Percentiles rank a stretch among this genome's conserved stretches.
Evolutionary conservation across 1,284 basidiomycete genomes (phyloP).

Genomic region (Cutaneotrichosporon sp.): DNA sequence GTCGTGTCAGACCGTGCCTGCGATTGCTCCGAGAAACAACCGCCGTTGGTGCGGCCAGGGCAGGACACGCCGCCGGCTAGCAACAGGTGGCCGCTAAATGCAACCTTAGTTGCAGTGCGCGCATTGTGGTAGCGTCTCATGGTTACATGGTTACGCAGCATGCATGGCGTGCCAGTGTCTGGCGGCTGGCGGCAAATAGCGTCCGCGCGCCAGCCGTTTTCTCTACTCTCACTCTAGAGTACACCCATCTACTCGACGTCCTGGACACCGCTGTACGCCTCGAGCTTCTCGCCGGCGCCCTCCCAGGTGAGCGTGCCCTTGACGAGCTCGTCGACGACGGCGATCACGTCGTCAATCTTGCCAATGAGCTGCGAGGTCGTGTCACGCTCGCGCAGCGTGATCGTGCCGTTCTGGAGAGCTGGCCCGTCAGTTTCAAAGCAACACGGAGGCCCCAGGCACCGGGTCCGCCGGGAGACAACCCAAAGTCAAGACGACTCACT

Average conservation of each 20-base stretch:
- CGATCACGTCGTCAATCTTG: slow-evolving; percentile 85
- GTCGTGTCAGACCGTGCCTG: no score
- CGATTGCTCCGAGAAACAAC: no score
- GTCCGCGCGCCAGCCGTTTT: no score
- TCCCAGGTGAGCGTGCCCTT: slow-evolving; percentile 74
- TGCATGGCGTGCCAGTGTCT: no score
- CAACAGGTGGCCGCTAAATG: no score
- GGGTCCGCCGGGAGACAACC: background rate
- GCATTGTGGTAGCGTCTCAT: no score
- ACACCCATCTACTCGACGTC: slow-evolving; percentile 61
- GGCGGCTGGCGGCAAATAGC: no score
- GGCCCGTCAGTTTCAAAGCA: slow-evolving; percentile 2
- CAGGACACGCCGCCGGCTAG: no score
- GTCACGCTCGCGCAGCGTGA: slow-evolving; percentile 92
- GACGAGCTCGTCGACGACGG: slow-evolving; percentile 73
- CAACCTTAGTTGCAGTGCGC: no score
- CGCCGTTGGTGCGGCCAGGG: no score
- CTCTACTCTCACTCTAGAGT: no score
- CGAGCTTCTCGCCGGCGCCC: slow-evolving; percentile 70
- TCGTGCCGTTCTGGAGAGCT: slow-evolving; percentile 83
- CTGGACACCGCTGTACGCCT: slow-evolving; percentile 87
- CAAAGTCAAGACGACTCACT: slow-evolving; percentile 62
- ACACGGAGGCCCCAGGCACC: background rate
- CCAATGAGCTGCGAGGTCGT: slow-evolving; percentile 92
- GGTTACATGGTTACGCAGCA: no score